Conservation (phyloP, 2,329 filamentous ascomycete species). For the Cladosporium sp. region DNA sequence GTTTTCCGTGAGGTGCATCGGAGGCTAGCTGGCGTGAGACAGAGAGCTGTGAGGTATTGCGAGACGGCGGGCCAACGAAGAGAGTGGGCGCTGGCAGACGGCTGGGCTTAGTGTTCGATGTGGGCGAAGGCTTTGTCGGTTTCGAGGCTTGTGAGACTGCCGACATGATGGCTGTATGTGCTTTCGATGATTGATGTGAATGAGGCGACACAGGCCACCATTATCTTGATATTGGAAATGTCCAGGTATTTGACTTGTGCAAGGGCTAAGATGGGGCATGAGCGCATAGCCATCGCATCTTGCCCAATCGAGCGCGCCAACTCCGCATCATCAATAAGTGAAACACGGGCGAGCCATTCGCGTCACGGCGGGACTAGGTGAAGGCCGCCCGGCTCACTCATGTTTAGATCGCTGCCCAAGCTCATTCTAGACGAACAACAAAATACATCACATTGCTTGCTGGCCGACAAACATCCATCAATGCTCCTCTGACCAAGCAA, state of each 20-base stretch:
- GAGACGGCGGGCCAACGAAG: conserved; percentile 78
- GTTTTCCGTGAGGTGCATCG: conserved; percentile 20
- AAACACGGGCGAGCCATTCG: not conserved
- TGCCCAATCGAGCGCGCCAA: not conserved
- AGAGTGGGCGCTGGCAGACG: conserved; percentile 71
- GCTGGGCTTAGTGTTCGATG: conserved; percentile 44
- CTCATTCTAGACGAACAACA: not conserved
- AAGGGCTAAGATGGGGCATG: not conserved
- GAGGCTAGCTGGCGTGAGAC: conserved; percentile 35
- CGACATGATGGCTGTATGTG: not conserved
- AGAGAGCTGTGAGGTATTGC: conserved; percentile 62
- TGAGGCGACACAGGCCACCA: not conserved
- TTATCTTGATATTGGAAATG: not conserved
- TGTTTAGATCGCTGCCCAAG: not conserved
- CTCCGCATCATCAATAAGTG: conserved; percentile 1
- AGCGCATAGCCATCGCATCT: not conserved
- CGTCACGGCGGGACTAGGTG: not conserved
- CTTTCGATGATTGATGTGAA: not conserved
- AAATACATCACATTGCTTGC: not conserved
- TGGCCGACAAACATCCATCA: not conserved
- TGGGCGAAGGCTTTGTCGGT: conserved; percentile 31
- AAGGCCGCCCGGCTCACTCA: not conserved
- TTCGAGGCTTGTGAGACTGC: conserved; percentile 5
- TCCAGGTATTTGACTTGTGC: not conserved
- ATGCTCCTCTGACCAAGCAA: conserved; percentile 1